These are phyloP conservation scores for Psilocybe sp. DNA, from an alignment of 768 basidiomycete genomes.

Conservation along the genomic window DNA sequence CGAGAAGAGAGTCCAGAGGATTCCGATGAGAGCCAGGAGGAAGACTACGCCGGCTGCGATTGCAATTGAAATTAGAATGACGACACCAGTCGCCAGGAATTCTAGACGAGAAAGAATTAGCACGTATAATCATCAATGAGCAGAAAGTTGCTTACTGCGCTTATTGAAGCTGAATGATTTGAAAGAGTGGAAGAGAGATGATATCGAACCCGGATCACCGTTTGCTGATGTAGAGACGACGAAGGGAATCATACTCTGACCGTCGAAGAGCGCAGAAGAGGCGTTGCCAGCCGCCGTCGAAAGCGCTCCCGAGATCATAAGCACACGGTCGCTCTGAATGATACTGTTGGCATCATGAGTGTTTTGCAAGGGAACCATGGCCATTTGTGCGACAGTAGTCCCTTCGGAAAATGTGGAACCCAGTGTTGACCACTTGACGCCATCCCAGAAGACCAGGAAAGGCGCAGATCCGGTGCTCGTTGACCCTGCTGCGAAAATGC, in stretches of 20 bases:
- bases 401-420: constrained; percentile 58
- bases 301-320: constrained; percentile 83
- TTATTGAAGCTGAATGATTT: constrained; percentile 72
- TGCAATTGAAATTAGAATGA: constrained; percentile 96
- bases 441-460: constrained; percentile 87
- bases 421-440: constrained; percentile 66
- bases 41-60: constrained; percentile 94
- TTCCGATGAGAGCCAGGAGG: constrained; percentile 79
- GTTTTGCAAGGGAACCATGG: constrained; percentile 86
- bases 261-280: constrained; percentile 87
- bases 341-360: constrained; percentile 68
- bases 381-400: constrained; percentile 75
- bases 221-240: constrained; percentile 62
- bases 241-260: constrained; percentile 78
- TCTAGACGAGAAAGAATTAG: constrained; percentile 39
- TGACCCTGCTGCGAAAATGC: constrained; percentile 83
- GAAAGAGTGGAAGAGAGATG: constrained; percentile 82
- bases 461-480: constrained; percentile 55
- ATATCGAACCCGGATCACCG: constrained; percentile 68
- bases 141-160: constrained; percentile 48
- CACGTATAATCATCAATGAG: constrained; percentile 3
- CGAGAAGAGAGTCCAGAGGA: constrained; percentile 87
- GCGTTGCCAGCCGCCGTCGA: constrained; percentile 70
- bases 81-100: constrained; percentile 87
- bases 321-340: constrained; percentile 82